Evolutionary conservation across 768 basidiomycete genomes (phyloP).

Genomic region (Holtermanniella nyarrowii): DNA sequence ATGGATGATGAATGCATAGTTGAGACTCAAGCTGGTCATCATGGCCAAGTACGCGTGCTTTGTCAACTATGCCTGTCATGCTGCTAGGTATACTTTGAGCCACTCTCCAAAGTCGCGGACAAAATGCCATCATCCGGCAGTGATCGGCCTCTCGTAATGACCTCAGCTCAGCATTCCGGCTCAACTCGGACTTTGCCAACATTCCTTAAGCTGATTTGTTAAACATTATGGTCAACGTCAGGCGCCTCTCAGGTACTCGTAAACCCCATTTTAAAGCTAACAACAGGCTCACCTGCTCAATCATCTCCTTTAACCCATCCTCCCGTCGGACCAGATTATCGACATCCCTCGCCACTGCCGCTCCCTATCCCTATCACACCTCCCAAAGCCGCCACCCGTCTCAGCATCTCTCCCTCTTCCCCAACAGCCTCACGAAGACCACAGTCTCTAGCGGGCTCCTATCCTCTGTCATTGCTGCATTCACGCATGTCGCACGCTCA

Average conservation of each 20-base stretch:
- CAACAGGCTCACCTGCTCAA: background rate
- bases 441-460: conserved; percentile 36
- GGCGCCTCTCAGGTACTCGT: background rate
- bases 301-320: background rate
- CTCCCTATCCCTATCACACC: background rate
- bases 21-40: too few species aligned
- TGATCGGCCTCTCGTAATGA: too few species aligned
- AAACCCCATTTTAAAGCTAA: background rate
- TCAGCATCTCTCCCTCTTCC: background rate
- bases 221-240: background rate
- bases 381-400: background rate
- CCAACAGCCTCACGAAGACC: background rate
- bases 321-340: too few species aligned
- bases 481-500: conserved; percentile 39
- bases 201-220: too few species aligned
- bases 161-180: too few species aligned
- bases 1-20: too few species aligned
- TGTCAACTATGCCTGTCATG: too few species aligned
- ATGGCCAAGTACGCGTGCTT: too few species aligned
- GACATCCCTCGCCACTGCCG: background rate
- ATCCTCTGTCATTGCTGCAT: conserved; percentile 38
- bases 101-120: too few species aligned
- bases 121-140: too few species aligned
- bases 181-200: too few species aligned
- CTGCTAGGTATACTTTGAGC: too few species aligned